A percentile compares a stretch with the other conserved stretches of the same genome.
These are phyloP conservation scores for Ascochyta pisi DNA, from an alignment of 2,329 filamentous ascomycete species.

Conservation along the genomic window DNA sequence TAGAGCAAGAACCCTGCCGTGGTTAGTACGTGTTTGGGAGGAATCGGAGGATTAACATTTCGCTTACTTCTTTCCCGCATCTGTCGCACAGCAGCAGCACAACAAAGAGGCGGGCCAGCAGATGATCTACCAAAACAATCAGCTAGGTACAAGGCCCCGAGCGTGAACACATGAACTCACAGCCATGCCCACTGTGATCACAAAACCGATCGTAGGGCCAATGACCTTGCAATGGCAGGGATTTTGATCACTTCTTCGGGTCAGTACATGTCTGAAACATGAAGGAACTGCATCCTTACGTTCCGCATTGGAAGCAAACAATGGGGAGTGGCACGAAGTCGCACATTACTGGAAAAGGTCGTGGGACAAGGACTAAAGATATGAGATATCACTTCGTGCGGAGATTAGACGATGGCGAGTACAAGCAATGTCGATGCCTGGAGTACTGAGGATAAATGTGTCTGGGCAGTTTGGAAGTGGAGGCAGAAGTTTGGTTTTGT, in stretches of 20 bases:
- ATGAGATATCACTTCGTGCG: neutral
- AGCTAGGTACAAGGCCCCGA: slow-evolving; percentile 14
- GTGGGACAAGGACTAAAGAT: neutral
- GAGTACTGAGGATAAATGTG: neutral
- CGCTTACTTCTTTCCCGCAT: slow-evolving; percentile 61
- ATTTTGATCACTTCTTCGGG: slow-evolving; percentile 58
- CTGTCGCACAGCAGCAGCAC: slow-evolving; percentile 63
- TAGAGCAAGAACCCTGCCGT: slow-evolving; percentile 56
- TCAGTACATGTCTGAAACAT: slow-evolving; percentile 18
- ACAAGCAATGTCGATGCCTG: neutral
- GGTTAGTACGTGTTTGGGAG: slow-evolving; percentile 22
- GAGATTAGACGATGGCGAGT: neutral
- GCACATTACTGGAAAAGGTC: slow-evolving; percentile 18
- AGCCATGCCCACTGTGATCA: slow-evolving; percentile 56
- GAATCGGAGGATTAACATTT: neutral
- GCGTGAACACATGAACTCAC: slow-evolving; percentile 45
- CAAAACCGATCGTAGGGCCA: slow-evolving; percentile 62
- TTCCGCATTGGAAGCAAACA: slow-evolving; percentile 63
- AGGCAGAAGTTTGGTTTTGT: slow-evolving; percentile 13
- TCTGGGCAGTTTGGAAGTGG: neutral
- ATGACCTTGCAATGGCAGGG: slow-evolving; percentile 65
- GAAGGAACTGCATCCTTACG: slow-evolving; percentile 31
- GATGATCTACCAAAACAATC: slow-evolving; percentile 50
- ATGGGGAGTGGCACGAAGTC: slow-evolving; percentile 57
- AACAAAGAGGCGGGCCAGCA: slow-evolving; percentile 64